Percentiles rank a stretch among this genome's conserved stretches.
Evolutionary conservation across 1,284 basidiomycete species (phyloP).

Genomic region (Vanrija pseudolonga): DNA sequence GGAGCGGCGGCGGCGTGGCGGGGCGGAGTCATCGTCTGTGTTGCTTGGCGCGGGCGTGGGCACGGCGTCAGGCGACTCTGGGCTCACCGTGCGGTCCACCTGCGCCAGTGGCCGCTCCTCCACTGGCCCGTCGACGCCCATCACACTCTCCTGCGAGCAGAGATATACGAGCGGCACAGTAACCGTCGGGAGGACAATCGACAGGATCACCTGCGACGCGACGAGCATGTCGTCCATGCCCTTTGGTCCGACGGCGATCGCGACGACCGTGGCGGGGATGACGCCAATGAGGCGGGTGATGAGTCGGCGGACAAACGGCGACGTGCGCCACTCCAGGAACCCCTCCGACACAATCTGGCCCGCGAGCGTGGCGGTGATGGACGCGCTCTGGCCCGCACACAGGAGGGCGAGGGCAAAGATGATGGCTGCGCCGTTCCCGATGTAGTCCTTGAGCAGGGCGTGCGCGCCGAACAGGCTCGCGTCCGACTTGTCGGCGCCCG

Average conservation of each 20-base stretch:
- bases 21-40: too few relatives aligned
- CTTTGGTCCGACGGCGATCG: constrained; percentile 64
- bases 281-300: constrained; percentile 80
- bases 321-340: constrained; percentile 84
- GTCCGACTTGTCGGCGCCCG: constrained; percentile 45
- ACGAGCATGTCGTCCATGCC: constrained; percentile 82
- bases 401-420: constrained; percentile 83
- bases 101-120: constrained; percentile 4
- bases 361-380: constrained; percentile 85
- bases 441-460: constrained; percentile 60
- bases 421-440: constrained; percentile 70
- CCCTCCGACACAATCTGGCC: constrained; percentile 92
- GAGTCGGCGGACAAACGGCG: constrained; percentile 73
- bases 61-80: not conserved
- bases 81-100: constrained; percentile 3
- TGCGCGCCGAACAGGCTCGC: constrained; percentile 81
- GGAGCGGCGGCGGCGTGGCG: constrained; percentile 11
- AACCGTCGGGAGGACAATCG: constrained; percentile 84
- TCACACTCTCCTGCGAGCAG: constrained; percentile 65
- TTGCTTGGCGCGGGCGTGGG: not conserved
- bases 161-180: constrained; percentile 73
- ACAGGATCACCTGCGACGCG: constrained; percentile 80
- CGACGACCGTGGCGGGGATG: constrained; percentile 79
- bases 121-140: constrained; percentile 57
- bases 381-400: constrained; percentile 83